These are phyloP conservation scores for Penicillium samsonianum DNA, from an alignment of 495 filamentous ascomycete genomes.

Conservation along the genomic window DNA sequence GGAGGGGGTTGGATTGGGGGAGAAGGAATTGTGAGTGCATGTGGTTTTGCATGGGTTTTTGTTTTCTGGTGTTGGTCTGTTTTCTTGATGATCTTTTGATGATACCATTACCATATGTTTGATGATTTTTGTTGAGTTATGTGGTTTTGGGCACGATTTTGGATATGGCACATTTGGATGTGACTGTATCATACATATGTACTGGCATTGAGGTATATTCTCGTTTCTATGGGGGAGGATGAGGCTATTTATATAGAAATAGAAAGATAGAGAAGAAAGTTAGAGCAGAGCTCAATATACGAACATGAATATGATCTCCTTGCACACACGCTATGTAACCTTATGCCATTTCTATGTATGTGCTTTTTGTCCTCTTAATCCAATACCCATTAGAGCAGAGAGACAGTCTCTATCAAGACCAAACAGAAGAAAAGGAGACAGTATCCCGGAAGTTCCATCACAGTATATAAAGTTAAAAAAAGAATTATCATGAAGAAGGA, in stretches of 20 bases:
- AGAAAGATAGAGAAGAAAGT: not conserved
- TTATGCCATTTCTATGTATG: constrained; percentile 27
- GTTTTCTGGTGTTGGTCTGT: not conserved
- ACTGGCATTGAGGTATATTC: constrained; percentile 2
- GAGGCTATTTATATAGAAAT: not conserved
- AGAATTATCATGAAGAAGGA: constrained; percentile 14
- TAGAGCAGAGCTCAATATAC: constrained; percentile 1
- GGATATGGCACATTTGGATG: not conserved
- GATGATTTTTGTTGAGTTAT: constrained; percentile 11
- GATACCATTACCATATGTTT: constrained; percentile 23
- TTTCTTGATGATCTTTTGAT: constrained; percentile 15
- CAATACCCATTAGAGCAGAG: not conserved
- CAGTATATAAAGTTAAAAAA: constrained; percentile 12
- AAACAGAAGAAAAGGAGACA: constrained; percentile 8
- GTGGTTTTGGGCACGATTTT: not conserved
- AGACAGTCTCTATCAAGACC: constrained; percentile 10
- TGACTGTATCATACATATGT: constrained; percentile 6
- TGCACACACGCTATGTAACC: constrained; percentile 24
- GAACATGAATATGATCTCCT: constrained; percentile 4
- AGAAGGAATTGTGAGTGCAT: constrained; percentile 7
- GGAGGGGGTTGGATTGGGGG: constrained; percentile 69
- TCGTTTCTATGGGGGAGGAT: not conserved
- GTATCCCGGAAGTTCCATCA: constrained; percentile 4
- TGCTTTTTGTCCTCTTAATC: constrained; percentile 14
- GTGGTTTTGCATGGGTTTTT: not conserved